phyloP scores from a whole-genome alignment of 257 asterid genomes.

The Primulina tabacum region DNA sequence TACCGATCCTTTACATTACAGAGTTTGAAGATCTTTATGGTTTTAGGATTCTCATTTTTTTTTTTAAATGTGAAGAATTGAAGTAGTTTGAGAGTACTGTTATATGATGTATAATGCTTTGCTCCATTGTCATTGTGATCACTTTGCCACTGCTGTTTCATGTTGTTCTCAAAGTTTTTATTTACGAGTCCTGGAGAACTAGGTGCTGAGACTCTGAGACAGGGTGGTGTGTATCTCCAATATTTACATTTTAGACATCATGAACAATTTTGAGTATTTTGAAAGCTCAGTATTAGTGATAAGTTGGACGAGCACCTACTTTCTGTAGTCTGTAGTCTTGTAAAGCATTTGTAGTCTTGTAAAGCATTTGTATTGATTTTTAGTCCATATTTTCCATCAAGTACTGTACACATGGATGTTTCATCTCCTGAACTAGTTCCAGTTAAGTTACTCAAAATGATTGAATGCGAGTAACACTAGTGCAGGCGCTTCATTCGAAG shows the following conservation, averaged over 20 bases:
- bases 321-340: neutral
- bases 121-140: neutral
- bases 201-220: constrained; percentile 9
- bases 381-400: neutral
- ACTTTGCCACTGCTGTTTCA: neutral
- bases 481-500: constrained; percentile 97
- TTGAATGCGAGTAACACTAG: neutral
- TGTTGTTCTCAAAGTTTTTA: neutral
- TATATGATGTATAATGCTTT: neutral
- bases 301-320: neutral
- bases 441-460: constrained; percentile 18
- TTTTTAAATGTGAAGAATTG: neutral
- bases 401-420: constrained; percentile 3
- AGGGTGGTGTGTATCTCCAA: constrained; percentile 3
- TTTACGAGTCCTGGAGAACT: neutral
- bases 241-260: neutral
- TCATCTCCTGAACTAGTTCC: constrained; percentile 1
- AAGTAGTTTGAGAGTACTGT: neutral
- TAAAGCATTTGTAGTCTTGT: neutral
- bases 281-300: neutral
- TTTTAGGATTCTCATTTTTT: neutral
- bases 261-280: no score
- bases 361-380: neutral
- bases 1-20: neutral
- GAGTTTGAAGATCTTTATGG: neutral